Conservation (phyloP, 495 filamentous ascomycete species). For the Usnea hakonensis region DNA sequence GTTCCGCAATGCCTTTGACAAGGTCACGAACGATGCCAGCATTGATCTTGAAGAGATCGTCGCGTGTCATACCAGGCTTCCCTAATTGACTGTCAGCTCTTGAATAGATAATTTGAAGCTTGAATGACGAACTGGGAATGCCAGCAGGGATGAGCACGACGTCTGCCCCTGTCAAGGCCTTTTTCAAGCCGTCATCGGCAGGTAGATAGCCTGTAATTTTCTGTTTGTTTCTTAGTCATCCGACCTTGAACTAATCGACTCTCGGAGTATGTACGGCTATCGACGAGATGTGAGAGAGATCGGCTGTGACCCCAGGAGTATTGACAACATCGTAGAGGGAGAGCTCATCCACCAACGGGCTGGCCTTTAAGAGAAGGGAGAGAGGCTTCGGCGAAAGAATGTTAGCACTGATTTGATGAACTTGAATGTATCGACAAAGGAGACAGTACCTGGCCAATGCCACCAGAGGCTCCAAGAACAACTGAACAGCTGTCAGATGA, state of each 20-base stretch:
- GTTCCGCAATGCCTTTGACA: slow-evolving; percentile 75
- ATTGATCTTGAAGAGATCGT: slow-evolving; percentile 98
- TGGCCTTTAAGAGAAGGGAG: slow-evolving; percentile 87
- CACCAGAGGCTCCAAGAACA: slow-evolving; percentile 93
- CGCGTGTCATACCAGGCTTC: slow-evolving; percentile 98
- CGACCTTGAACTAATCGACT: background rate
- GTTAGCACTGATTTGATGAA: background rate
- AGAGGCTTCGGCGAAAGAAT: slow-evolving; percentile 59
- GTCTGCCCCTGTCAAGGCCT: slow-evolving; percentile 81
- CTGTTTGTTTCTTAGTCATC: slow-evolving; percentile 40
- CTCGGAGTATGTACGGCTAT: slow-evolving; percentile 59
- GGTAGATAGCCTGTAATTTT: slow-evolving; percentile 88
- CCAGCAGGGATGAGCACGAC: slow-evolving; percentile 95
- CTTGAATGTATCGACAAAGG: background rate
- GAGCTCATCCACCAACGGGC: slow-evolving; percentile 79
- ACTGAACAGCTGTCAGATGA: slow-evolving; percentile 47
- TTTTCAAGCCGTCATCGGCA: slow-evolving; percentile 79
- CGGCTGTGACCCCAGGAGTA: slow-evolving; percentile 89
- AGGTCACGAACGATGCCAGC: slow-evolving; percentile 88
- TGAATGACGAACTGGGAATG: slow-evolving; percentile 72
- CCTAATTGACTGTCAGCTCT: slow-evolving; percentile 44
- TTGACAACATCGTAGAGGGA: slow-evolving; percentile 98
- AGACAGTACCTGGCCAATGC: slow-evolving; percentile 83
- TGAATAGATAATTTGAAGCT: background rate
- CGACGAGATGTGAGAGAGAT: slow-evolving; percentile 95